Evolutionary conservation across 1,284 basidiomycete species (phyloP).

Genomic region (Trichosporon sp.): DNA sequence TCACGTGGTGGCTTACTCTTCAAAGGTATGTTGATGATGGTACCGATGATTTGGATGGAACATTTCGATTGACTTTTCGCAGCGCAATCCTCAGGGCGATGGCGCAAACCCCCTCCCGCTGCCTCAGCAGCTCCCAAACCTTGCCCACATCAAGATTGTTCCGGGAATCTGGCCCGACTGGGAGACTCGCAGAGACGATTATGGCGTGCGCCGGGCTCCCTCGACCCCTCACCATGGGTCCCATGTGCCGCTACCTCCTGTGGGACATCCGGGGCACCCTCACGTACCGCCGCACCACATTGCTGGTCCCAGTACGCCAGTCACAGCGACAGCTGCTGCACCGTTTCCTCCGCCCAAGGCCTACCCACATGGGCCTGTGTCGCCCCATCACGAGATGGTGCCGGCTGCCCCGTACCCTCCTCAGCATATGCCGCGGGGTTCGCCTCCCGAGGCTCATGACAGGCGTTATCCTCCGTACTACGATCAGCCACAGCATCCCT

Average conservation of each 20-base stretch:
- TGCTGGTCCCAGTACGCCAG: slow-evolving; percentile 14
- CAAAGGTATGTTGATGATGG: slow-evolving; percentile 27
- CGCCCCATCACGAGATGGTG: slow-evolving; percentile 6
- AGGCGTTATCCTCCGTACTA: slow-evolving; percentile 14
- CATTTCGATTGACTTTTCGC: not conserved
- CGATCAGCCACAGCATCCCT: slow-evolving; percentile 11
- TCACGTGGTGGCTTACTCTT: slow-evolving; percentile 45
- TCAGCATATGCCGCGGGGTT: not conserved
- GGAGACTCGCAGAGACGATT: slow-evolving; percentile 36
- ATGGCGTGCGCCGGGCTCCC: slow-evolving; percentile 18
- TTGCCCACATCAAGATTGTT: slow-evolving; percentile 34
- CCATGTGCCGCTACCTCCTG: slow-evolving; percentile 5
- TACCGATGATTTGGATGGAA: not conserved
- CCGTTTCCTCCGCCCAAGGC: slow-evolving; percentile 14
- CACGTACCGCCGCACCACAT: slow-evolving; percentile 17
- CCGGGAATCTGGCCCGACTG: slow-evolving; percentile 45
- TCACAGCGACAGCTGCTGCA: slow-evolving; percentile 16
- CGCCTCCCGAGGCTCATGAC: slow-evolving; percentile 9
- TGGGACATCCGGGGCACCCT: slow-evolving; percentile 6
- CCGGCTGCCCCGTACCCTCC: not conserved
- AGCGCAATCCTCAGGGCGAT: slow-evolving; percentile 43
- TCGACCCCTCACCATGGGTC: slow-evolving; percentile 7
- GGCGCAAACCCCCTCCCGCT: slow-evolving; percentile 36
- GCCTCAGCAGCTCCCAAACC: slow-evolving; percentile 40
- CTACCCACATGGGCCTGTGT: slow-evolving; percentile 12